phyloP scores from a whole-genome alignment of 768 basidiomycete species.

The Xanthoconium stramineum region DNA sequence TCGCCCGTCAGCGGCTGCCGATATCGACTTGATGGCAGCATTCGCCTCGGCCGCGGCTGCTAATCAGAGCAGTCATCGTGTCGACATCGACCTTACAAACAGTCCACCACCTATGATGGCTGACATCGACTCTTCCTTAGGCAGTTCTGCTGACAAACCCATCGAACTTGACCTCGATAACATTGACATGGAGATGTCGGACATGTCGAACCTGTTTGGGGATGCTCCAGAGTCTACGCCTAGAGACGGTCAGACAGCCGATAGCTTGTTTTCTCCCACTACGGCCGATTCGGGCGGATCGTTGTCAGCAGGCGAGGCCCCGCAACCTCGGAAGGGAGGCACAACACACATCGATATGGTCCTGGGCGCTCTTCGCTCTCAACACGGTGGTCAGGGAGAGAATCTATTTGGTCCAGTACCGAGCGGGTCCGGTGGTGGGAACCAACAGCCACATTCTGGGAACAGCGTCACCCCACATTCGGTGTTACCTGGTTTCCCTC shows the following conservation, averaged over 20 bases:
- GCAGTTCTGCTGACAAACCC: constrained; percentile 74
- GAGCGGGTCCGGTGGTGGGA: constrained; percentile 20
- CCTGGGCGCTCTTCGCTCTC: constrained; percentile 34
- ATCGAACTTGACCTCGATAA: constrained; percentile 74
- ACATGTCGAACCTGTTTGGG: constrained; percentile 52
- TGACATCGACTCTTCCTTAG: constrained; percentile 35
- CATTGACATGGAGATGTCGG: constrained; percentile 62
- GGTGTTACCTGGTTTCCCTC: constrained; percentile 42
- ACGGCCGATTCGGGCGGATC: constrained; percentile 22
- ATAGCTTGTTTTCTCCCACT: constrained; percentile 53
- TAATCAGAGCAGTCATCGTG: constrained; percentile 29
- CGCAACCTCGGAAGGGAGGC: constrained; percentile 18
- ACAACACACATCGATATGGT: constrained; percentile 30
- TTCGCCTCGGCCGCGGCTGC: constrained; percentile 44
- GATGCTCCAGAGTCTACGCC: constrained; percentile 38
- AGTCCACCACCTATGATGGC: constrained; percentile 27
- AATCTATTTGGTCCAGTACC: constrained; percentile 28
- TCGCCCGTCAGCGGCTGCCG: constrained; percentile 52
- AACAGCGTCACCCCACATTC: constrained; percentile 35
- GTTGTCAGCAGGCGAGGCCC: constrained; percentile 13
- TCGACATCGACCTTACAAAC: constrained; percentile 60
- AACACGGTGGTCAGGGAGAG: constrained; percentile 13
- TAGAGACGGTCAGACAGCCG: constrained; percentile 36
- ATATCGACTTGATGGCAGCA: constrained; percentile 65
- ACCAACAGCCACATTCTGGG: constrained; percentile 12